Base-by-base conservation (phyloP, 495 filamentous ascomycete genomes). In the Corynascus novoguineensis region DNA sequence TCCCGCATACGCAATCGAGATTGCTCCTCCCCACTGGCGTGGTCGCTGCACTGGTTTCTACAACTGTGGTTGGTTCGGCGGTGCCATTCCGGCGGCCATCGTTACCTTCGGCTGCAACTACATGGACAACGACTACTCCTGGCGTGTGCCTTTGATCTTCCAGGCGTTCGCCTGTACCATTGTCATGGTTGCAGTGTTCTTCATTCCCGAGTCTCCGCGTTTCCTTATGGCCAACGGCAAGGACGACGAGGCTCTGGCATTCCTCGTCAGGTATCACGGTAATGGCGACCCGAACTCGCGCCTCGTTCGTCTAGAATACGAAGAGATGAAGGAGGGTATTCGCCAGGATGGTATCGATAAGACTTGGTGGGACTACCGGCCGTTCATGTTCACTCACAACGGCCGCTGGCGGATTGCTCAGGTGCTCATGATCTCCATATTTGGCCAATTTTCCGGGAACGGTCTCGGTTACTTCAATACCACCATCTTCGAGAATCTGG, bases 121-220 rank as follows among this genome's bases (percentile, higher is more conserved):
- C 47, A 71, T 80, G 27, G 59, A 66, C 21, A 73, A 59, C 60
- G 53, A 77, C 55, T 72, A 64, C 45, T 67, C 72, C 41, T 80
- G 75, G 76, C 67, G 73, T 24, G 66, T 78, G 21, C 77, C 77
- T 7, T 51, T 77, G n/a, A 75, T 76, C 19, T 57, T 76, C 9
- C 77, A 80, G 67, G 63, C 69, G 12, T 61, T 72, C 29, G 65
- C 73, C 21, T 76, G 76, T 62, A 21, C 73, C 25, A 63, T 86
- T 35, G 71, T 85, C 53, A 71, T 79, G 61, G 53, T 60, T 15
- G 70, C 71, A 29, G 68, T 86, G 56, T 72, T 83, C 63, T 81
- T 86, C 62, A 77, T 86, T 22, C 82, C 83, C 14, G 83, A 86
- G 59, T 82, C 79, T 12, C 84, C 84, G 28, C 79, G 84, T 47